Conservation (phyloP, 345 rosid genomes). For the Eucalyptus curtisii region DNA sequence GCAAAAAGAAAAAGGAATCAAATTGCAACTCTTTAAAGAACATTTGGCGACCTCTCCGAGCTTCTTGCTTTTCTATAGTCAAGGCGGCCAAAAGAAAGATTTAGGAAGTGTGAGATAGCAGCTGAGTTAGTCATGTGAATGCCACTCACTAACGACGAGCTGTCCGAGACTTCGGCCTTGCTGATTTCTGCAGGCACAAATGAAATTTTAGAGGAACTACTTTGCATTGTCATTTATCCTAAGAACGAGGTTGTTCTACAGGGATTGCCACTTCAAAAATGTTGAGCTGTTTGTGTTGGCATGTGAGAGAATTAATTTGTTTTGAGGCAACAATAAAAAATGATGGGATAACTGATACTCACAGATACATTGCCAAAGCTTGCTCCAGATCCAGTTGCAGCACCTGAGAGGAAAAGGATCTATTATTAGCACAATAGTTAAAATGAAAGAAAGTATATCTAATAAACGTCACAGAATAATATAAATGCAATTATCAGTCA, state of each 20-base stretch:
- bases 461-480: not conserved
- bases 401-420: constrained; percentile 23
- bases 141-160: constrained; percentile 41
- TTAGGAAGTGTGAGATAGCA: not conserved
- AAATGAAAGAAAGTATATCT: not conserved
- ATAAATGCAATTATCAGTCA: not conserved
- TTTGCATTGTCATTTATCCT: not conserved
- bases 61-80: not conserved
- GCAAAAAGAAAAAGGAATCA: not conserved
- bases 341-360: constrained; percentile 17
- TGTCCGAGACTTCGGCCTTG: constrained; percentile 74
- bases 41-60: not conserved
- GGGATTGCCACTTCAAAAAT: not conserved
- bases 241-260: not conserved
- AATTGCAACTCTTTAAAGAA: not conserved
- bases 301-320: not conserved
- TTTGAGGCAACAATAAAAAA: not conserved
- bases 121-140: not conserved
- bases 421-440: not conserved
- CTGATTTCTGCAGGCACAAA: constrained; percentile 44
- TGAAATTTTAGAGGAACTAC: not conserved
- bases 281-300: not conserved
- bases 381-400: constrained; percentile 62
- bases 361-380: constrained; percentile 76
- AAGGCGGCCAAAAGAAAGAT: not conserved